Percentiles rank a stretch among this genome's conserved stretches.
phyloP scores from a whole-genome alignment of 1,284 basidiomycete genomes.

The Pseudozyma sp. region DNA sequence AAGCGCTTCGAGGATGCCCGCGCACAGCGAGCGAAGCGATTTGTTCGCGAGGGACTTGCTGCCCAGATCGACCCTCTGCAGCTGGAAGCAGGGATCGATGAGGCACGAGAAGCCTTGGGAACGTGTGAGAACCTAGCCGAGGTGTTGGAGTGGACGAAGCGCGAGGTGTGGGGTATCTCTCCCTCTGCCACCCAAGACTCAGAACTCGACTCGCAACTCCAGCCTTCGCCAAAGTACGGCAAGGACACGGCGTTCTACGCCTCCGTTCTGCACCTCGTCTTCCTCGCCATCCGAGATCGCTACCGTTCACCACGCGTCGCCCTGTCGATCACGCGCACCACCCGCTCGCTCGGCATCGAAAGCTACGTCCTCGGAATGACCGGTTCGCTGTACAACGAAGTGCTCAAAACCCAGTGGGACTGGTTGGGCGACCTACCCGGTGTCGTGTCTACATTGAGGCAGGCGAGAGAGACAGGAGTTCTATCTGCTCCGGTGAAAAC shows the following conservation, averaged over 20 bases:
- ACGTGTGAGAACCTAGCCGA: conserved; percentile 48
- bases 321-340: conserved; percentile 41
- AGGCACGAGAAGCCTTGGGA: conserved; percentile 42
- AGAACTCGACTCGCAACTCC: not conserved
- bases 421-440: conserved; percentile 51
- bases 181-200: not conserved
- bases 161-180: conserved; percentile 45
- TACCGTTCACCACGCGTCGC: conserved; percentile 55
- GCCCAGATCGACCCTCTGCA: conserved; percentile 29
- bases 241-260: conserved; percentile 58
- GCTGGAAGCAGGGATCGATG: conserved; percentile 50
- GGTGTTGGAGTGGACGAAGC: conserved; percentile 39
- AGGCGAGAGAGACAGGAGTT: conserved; percentile 48
- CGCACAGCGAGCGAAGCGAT: conserved; percentile 20
- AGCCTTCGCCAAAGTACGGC: conserved; percentile 31
- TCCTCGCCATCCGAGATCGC: conserved; percentile 56
- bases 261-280: conserved; percentile 58
- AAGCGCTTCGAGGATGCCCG: conserved; percentile 23
- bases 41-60: conserved; percentile 40
- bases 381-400: conserved; percentile 56
- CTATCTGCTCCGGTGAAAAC: conserved; percentile 20
- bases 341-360: conserved; percentile 50
- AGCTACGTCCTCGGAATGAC: conserved; percentile 63
- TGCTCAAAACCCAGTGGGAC: conserved; percentile 59
- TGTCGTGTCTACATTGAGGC: conserved; percentile 21